Conservation (phyloP, 495 filamentous ascomycete genomes). For the Podospora conica region DNA sequence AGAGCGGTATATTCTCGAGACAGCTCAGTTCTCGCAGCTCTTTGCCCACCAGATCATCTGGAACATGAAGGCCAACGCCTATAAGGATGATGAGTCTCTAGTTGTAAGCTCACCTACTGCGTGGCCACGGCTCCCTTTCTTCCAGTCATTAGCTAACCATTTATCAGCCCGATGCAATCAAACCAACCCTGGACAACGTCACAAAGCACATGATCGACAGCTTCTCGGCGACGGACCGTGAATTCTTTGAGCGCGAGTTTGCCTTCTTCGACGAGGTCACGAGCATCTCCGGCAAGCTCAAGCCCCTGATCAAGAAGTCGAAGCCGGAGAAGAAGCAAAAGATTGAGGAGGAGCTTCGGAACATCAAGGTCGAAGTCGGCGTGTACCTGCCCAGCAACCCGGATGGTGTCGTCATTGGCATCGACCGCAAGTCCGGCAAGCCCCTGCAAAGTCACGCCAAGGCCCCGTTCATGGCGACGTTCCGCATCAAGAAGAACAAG, state of each 20-base stretch:
- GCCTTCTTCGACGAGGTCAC: slow-evolving; percentile 97
- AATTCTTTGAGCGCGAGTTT: slow-evolving; percentile 93
- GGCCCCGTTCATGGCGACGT: slow-evolving; percentile 97
- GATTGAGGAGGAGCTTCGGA: slow-evolving; percentile 95
- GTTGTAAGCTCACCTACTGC: slow-evolving; percentile 54
- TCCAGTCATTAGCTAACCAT: slow-evolving; percentile 29
- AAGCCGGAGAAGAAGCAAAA: slow-evolving; percentile 99
- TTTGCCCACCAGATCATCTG: slow-evolving; percentile 99
- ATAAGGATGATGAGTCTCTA: slow-evolving; percentile 89
- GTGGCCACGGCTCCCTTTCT: background rate
- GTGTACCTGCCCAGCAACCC: slow-evolving; percentile 97
- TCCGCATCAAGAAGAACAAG: slow-evolving; percentile 81
- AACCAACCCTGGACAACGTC: slow-evolving; percentile 87
- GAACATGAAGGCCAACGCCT: slow-evolving; percentile 99
- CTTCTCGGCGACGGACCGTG: slow-evolving; percentile 70
- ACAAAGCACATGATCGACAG: slow-evolving; percentile 74
- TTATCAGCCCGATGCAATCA: slow-evolving; percentile 75
- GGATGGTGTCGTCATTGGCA: slow-evolving; percentile 92
- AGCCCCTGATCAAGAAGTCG: slow-evolving; percentile 83
- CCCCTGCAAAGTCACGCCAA: slow-evolving; percentile 96
- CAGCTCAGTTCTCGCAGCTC: slow-evolving; percentile 87
- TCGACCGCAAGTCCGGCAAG: slow-evolving; percentile 95
- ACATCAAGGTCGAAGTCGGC: slow-evolving; percentile 92
- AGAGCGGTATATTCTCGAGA: slow-evolving; percentile 93
- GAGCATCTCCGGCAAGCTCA: slow-evolving; percentile 86